phyloP scores from a whole-genome alignment of 257 asterid species.

The Catharanthus roseus region DNA sequence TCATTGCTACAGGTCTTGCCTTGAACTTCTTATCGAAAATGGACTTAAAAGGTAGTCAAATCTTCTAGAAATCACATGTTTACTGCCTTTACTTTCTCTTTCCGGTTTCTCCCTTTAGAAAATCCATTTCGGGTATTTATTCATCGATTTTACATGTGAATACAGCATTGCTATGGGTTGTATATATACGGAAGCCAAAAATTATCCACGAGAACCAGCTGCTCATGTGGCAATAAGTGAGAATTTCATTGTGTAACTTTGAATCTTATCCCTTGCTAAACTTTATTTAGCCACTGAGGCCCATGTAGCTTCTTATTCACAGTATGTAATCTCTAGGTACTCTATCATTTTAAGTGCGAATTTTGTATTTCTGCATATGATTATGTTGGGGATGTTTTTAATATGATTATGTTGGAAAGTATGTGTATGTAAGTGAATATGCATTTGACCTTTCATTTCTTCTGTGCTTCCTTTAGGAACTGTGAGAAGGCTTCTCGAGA shows the following conservation, averaged over 20 bases:
- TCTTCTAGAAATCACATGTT: neutral
- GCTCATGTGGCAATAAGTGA: constrained; percentile 97
- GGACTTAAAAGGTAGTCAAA: constrained; percentile 63
- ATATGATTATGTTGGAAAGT: constrained; percentile 1
- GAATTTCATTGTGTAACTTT: constrained; percentile 11
- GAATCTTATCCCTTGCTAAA: neutral
- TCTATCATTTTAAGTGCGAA: neutral
- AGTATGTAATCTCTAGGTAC: neutral
- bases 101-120: neutral
- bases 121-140: constrained; percentile 6
- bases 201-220: constrained; percentile 98
- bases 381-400: neutral
- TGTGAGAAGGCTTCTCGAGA: constrained; percentile 88
- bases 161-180: constrained; percentile 97
- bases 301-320: neutral
- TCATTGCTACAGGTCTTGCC: constrained; percentile 76
- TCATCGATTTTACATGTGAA: constrained; percentile 15
- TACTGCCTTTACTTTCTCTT: constrained; percentile 15
- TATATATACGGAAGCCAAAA: constrained; percentile 88
- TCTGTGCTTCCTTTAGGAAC: constrained; percentile 57
- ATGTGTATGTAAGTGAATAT: neutral
- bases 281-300: no score
- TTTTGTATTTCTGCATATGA: neutral
- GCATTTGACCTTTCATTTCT: constrained; percentile 12
- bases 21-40: constrained; percentile 40